Evolutionary conservation across 2,329 filamentous ascomycete species (phyloP).

Genomic region (Aspergillus quadricinctus): DNA sequence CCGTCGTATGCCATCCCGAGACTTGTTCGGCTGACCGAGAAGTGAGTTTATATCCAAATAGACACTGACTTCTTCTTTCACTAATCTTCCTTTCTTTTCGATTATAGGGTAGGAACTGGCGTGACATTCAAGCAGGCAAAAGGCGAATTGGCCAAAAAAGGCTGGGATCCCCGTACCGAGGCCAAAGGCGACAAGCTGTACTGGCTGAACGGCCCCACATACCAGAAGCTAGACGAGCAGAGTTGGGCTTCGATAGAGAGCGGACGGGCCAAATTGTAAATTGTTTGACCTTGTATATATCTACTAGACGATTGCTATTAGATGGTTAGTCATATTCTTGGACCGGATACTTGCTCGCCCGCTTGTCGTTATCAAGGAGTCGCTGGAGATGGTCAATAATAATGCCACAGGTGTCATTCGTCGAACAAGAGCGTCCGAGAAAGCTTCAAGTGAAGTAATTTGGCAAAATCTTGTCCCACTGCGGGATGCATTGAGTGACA

Average conservation of each 20-base stretch:
- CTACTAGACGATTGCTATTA: neutral
- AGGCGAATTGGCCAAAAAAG: slow-evolving; percentile 39
- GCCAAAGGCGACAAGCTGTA: slow-evolving; percentile 38
- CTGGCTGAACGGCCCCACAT: slow-evolving; percentile 41
- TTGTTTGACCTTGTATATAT: neutral
- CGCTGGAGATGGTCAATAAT: neutral
- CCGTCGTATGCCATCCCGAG: slow-evolving; percentile 45
- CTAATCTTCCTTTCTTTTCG: slow-evolving; percentile 3
- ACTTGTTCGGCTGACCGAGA: slow-evolving; percentile 44
- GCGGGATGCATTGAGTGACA: too few species aligned
- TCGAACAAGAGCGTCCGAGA: too few species aligned
- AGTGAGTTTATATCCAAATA: slow-evolving; percentile 28
- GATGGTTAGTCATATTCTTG: neutral
- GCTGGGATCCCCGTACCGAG: slow-evolving; percentile 35
- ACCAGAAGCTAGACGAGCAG: slow-evolving; percentile 34
- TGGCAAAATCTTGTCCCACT: too few species aligned
- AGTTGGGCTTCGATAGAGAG: slow-evolving; percentile 41
- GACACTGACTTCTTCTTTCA: neutral
- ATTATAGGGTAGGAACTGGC: slow-evolving; percentile 39
- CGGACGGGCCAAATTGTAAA: slow-evolving; percentile 42
- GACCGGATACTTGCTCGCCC: neutral
- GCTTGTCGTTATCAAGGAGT: too few species aligned
- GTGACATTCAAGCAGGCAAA: slow-evolving; percentile 51
- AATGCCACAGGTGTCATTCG: too few species aligned
- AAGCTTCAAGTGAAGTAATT: too few species aligned